Percentiles rank a stretch among this genome's conserved stretches.
These are phyloP conservation scores for Pseudogymnoascus pannorum DNA, from an alignment of 2,329 filamentous ascomycete species.

Conservation along the genomic window DNA sequence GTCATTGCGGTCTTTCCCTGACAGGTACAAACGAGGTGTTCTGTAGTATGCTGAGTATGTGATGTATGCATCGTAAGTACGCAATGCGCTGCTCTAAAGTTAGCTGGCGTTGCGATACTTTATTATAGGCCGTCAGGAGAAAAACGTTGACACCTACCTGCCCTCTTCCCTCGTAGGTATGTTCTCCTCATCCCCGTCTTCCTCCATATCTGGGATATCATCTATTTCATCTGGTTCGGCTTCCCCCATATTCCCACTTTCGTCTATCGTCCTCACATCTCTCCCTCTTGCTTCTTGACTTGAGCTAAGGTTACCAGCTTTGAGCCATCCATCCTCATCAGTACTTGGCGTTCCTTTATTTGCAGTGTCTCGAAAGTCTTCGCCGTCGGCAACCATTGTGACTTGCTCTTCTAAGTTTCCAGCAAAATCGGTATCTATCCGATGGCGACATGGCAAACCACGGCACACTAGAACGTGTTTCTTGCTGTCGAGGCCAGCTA, in stretches of 20 bases:
- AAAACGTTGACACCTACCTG: neutral
- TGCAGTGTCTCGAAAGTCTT: constrained; percentile 64
- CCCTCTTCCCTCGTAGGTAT: constrained; percentile 79
- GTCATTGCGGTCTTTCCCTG: constrained; percentile 73
- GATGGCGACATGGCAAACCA: constrained; percentile 90
- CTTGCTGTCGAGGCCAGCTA: constrained; percentile 32
- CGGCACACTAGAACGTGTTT: constrained; percentile 97
- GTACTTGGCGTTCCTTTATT: constrained; percentile 27
- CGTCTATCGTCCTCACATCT: constrained; percentile 83
- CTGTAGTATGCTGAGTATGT: constrained; percentile 96
- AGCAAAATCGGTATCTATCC: constrained; percentile 89
- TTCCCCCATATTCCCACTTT: constrained; percentile 72
- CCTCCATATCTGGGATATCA: constrained; percentile 94
- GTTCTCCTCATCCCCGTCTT: constrained; percentile 89
- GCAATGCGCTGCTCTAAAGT: constrained; percentile 54
- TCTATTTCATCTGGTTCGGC: constrained; percentile 62
- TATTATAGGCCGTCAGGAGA: constrained; percentile 39
- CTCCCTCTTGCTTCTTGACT: constrained; percentile 68
- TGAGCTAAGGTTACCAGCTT: constrained; percentile 72
- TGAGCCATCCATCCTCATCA: constrained; percentile 83
- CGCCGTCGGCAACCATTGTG: constrained; percentile 79
- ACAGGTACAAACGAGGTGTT: constrained; percentile 89
- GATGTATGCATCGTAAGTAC: constrained; percentile 98
- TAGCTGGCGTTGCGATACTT: neutral
- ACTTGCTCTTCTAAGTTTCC: constrained; percentile 78